Conservation (phyloP, 2,329 filamentous ascomycete species). For the Aspergillus ruber region DNA sequence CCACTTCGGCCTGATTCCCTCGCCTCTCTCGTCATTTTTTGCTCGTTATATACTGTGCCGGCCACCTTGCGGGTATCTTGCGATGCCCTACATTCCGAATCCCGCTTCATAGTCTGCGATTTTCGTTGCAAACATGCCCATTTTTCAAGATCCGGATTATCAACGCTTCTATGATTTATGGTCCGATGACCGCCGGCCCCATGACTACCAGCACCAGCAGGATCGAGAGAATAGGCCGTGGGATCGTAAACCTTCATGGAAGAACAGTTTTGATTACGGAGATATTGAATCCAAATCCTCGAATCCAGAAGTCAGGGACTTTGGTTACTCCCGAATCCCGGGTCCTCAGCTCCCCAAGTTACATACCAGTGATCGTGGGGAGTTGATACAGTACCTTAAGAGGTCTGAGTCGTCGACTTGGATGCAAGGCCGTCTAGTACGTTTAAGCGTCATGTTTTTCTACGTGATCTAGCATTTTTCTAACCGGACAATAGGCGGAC, state of each 20-base stretch:
- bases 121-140: conserved; percentile 25
- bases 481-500: background rate
- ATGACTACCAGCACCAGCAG: conserved; percentile 2
- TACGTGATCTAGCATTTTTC: background rate
- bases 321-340: conserved; percentile 9
- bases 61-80: conserved; percentile 15
- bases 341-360: conserved; percentile 13
- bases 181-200: conserved; percentile 16
- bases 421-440: conserved; percentile 59
- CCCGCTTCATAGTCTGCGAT: conserved; percentile 10
- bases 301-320: conserved; percentile 8
- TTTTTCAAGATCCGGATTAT: conserved; percentile 29
- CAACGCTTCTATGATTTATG: conserved; percentile 20
- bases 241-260: conserved; percentile 7
- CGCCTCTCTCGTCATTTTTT: background rate
- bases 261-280: conserved; percentile 6
- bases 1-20: background rate
- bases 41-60: conserved; percentile 1
- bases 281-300: conserved; percentile 6
- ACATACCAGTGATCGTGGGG: conserved; percentile 54
- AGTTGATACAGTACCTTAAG: conserved; percentile 81
- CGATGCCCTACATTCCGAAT: conserved; percentile 17
- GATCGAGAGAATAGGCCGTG: conserved; percentile 6
- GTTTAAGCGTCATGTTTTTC: conserved; percentile 9
- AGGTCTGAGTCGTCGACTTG: conserved; percentile 68